Evolutionary conservation across 2,329 filamentous ascomycete species (phyloP), one percentile per base, ranked within the genome.

Genomic region (Zymoseptoria pseudotritici): DNA sequence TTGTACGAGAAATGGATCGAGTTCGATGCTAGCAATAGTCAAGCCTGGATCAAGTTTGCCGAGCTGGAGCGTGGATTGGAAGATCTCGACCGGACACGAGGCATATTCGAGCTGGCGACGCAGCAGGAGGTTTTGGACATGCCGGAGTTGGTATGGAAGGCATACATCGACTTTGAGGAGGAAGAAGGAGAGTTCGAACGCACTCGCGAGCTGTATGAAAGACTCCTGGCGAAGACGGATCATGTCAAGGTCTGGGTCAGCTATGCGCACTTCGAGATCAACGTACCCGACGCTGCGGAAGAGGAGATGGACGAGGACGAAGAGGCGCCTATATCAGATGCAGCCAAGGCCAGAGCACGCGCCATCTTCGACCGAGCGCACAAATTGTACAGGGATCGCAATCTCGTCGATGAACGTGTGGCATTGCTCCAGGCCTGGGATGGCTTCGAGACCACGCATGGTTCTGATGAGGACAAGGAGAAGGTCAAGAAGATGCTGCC

Each of bases 231-330:
- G 70, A 97, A 95, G 85, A 96, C 94, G n/a, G 88, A 94, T 71
- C 94, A 99, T 72, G 91, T 97, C 80, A 99, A 97, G 80, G 94
- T 99, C 61, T 99, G 94, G 94, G 96, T 94, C 75, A 93, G 90
- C 74, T 99, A 93, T 77, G 94, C 94, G n/a, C 90, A 95, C 74
- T 97, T 99, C 71, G 94, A 99, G 76, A 90, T 97, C 78, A 93
- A 94, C 73, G 86, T 96, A 0, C 91, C 91, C 52, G 91, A 96
- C 59, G 80, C 83, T 20, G 84, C 88, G 50, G 86, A 81, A 10
- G 78, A 76, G 3, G 77, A 79, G 10, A 79, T 82, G 21, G 82
- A 82, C 2, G 79, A 83, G 20, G 77, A 87, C 76, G 82, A 83
- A 53, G 83, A 82, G 59, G 75, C 75, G 50, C 78, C 81, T 2